Evolutionary conservation across 495 filamentous ascomycete species (phyloP), one percentile per base, ranked within the genome.

Genomic region (Annulohypoxylon maeteangense): DNA sequence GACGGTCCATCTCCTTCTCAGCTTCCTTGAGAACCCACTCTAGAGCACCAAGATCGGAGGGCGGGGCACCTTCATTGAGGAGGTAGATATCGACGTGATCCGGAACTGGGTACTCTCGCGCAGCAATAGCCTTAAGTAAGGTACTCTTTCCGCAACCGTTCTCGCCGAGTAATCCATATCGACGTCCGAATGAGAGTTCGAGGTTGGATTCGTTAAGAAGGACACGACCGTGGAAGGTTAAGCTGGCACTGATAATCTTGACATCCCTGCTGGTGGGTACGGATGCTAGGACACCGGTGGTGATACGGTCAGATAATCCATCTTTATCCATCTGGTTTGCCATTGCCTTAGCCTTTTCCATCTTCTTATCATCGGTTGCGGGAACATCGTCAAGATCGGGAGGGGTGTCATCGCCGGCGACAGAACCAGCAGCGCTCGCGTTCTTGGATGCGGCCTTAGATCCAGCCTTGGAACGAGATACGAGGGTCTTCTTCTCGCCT

Each of bases 71-170:
- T 79, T 99, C 93, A 82, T 99, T 98, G 69, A 99, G 85, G 22
- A 99, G 89, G 83, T 99, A 99, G 80, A 99, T 96, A 84, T 99
- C 95, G 81, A 98, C 86, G 80, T 98, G 95, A 3, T 98, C 94
- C 51, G 95, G 95, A 74, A 99, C 91, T 31, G 95, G 95, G 78
- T 89, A 99, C 81, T 99, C 95, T 78, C 96, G 92, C 74, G 88
- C 89, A 75, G 90, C 91, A 80, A 99, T 97, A 64, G 95, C 90
- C 87, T 98, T 98, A 74, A 99, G 87, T 0, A 98, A 81, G 10
- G 95, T 99, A 69, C 94, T 97, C 85, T 99, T 99, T 76, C 95
- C 95, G 76, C 95, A 99, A 56, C 95, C 95, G 89, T 99, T 99
- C 87, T 99, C 95, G 75, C 95, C 95, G 62, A 99, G 83, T 57